A percentile compares a stretch with the other conserved stretches of the same genome.
Evolutionary conservation across 495 filamentous ascomycete species (phyloP).

Genomic region (Poronia punctata): DNA sequence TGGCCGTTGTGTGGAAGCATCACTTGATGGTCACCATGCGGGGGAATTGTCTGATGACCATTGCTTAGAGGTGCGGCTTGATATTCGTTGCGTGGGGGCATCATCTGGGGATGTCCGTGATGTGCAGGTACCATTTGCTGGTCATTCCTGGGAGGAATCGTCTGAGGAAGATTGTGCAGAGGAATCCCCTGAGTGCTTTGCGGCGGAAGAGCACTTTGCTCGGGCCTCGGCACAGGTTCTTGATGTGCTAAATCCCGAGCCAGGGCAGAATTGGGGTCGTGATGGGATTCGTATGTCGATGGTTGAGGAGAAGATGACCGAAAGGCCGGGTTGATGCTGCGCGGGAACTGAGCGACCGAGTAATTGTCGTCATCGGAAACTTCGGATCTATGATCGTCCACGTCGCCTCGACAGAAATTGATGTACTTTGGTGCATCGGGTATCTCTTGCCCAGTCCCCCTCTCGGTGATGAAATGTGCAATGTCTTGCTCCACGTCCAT

Average conservation of each 20-base stretch:
- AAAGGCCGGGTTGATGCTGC: conserved; percentile 91
- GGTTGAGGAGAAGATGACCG: conserved; percentile 77
- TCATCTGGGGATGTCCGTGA: background rate
- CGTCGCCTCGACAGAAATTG: conserved; percentile 92
- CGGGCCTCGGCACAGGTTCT: conserved; percentile 32
- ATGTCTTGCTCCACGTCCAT: conserved; percentile 98
- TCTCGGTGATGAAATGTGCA: conserved; percentile 76
- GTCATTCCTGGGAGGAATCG: too few relatives aligned
- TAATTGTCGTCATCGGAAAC: conserved; percentile 78
- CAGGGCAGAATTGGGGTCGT: conserved; percentile 68
- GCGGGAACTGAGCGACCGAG: conserved; percentile 89
- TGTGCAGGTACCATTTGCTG: background rate
- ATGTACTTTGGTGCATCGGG: conserved; percentile 96
- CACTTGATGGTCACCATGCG: too few relatives aligned
- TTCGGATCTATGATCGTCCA: conserved; percentile 74
- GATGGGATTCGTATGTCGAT: conserved; percentile 81
- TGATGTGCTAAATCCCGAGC: conserved; percentile 56
- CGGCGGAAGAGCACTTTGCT: too few relatives aligned
- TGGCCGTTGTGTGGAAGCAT: too few relatives aligned
- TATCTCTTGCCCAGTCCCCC: conserved; percentile 91
- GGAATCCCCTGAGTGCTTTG: too few relatives aligned
- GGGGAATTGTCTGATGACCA: too few relatives aligned
- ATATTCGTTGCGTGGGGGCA: too few relatives aligned
- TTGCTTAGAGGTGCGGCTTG: too few relatives aligned
- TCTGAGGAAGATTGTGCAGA: background rate